Conservation (phyloP, 176 grass and related monocot species). For the Hyparrhenia diplandra region DNA sequence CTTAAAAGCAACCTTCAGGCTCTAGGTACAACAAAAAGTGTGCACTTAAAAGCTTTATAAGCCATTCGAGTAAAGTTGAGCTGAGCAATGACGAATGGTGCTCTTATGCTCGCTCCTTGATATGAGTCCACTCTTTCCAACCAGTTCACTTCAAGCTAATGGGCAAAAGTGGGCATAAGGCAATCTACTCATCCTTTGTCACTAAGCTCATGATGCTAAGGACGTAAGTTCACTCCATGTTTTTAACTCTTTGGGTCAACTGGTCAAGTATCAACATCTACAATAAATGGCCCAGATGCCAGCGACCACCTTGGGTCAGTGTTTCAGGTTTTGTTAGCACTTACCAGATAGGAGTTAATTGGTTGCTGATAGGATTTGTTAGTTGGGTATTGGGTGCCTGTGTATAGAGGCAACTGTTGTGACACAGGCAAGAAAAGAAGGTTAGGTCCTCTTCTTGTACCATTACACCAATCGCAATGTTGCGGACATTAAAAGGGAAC, state of each 20-base stretch:
- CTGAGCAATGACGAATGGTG: neutral
- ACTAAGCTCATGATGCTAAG: neutral
- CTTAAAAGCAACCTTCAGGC: neutral
- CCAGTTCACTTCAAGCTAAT: neutral
- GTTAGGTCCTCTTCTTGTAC: neutral
- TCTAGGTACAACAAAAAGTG: neutral
- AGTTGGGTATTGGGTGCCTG: neutral
- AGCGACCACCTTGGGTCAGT: neutral
- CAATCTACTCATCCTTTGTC: neutral
- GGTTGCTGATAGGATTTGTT: neutral
- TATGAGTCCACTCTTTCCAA: neutral
- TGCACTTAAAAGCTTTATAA: neutral
- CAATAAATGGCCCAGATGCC: neutral
- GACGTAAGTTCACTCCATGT: neutral
- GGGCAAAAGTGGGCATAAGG: neutral
- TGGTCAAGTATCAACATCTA: neutral
- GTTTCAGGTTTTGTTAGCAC: neutral
- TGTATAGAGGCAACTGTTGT: neutral
- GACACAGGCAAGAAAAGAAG: neutral
- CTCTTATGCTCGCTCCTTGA: neutral
- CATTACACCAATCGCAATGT: neutral
- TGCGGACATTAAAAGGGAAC: neutral
- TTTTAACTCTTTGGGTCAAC: neutral
- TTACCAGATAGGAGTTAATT: neutral
- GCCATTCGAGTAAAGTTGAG: neutral